phyloP scores from a whole-genome alignment of 2,329 filamentous ascomycete genomes.

The Helminthosporium solani region DNA sequence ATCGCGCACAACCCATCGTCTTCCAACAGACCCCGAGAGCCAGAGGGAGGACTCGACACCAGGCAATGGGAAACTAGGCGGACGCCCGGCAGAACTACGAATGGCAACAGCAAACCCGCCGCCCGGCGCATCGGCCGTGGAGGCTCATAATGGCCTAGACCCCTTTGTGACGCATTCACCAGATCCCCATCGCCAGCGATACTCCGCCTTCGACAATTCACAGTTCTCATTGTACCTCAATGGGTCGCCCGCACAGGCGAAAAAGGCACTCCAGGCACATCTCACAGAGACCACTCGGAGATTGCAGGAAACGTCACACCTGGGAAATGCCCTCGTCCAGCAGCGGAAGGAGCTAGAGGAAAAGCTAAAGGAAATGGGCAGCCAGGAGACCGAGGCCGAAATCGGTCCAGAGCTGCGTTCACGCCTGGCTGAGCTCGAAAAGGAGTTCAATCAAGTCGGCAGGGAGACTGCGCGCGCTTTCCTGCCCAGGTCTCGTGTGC shows the following conservation, averaged over 20 bases:
- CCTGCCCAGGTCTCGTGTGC: conserved; percentile 75
- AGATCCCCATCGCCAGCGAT: conserved; percentile 61
- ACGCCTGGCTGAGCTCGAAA: conserved; percentile 83
- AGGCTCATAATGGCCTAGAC: conserved; percentile 43
- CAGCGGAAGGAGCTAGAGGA: conserved; percentile 83
- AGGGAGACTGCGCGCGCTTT: conserved; percentile 87
- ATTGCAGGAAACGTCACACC: conserved; percentile 84
- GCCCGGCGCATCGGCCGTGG: conserved; percentile 44
- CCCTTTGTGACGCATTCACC: conserved; percentile 47
- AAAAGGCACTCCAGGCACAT: conserved; percentile 85
- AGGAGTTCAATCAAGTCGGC: conserved; percentile 92
- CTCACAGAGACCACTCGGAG: conserved; percentile 88
- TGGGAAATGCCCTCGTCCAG: conserved; percentile 83
- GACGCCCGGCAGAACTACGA: conserved; percentile 14
- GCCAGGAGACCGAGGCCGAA: conserved; percentile 67
- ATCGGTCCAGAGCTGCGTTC: conserved; percentile 79
- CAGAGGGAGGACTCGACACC: conserved; percentile 4
- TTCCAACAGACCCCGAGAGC: background rate
- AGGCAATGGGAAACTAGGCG: conserved; percentile 34
- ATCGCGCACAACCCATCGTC: conserved; percentile 3
- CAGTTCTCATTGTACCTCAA: conserved; percentile 74
- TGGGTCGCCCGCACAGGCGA: conserved; percentile 81
- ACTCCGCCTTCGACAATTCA: conserved; percentile 79
- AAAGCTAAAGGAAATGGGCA: conserved; percentile 80
- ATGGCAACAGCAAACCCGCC: conserved; percentile 49